Evolutionary conservation across 208 protist species (phyloP).

Genomic region (Trypanosoma caninum): DNA sequence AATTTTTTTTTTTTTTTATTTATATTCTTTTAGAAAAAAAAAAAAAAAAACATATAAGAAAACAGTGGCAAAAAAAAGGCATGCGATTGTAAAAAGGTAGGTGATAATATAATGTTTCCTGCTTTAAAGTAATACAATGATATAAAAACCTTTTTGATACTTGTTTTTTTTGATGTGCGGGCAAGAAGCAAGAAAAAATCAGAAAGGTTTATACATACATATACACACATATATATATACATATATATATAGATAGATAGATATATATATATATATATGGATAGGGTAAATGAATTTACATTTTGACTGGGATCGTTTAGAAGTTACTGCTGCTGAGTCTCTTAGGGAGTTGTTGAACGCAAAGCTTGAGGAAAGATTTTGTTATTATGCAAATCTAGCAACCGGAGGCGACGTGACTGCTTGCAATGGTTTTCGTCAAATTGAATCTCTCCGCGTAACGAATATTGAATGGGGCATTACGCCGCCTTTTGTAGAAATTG

Average conservation of each 20-base stretch:
- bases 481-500: constrained; percentile 66
- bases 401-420: not conserved
- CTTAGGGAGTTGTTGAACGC: constrained; percentile 60
- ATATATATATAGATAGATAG: constrained; percentile 1
- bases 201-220: not conserved
- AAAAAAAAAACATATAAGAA: no score
- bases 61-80: no score
- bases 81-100: no score
- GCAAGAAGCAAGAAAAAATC: not conserved
- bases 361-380: constrained; percentile 30
- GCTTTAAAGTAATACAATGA: no score
- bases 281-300: constrained; percentile 18
- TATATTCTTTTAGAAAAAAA: no score
- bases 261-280: not conserved
- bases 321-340: constrained; percentile 66
- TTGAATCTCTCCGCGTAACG: constrained; percentile 53
- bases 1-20: no score
- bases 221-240: not conserved
- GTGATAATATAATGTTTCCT: no score
- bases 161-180: no score
- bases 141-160: no score
- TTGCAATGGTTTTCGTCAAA: not conserved
- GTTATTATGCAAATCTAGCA: not conserved
- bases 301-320: constrained; percentile 73
- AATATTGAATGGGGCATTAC: constrained; percentile 66